A percentile compares a stretch with the other conserved stretches of the same genome.
phyloP scores from a whole-genome alignment of 495 filamentous ascomycete genomes.

The Tuber melanosporum region DNA sequence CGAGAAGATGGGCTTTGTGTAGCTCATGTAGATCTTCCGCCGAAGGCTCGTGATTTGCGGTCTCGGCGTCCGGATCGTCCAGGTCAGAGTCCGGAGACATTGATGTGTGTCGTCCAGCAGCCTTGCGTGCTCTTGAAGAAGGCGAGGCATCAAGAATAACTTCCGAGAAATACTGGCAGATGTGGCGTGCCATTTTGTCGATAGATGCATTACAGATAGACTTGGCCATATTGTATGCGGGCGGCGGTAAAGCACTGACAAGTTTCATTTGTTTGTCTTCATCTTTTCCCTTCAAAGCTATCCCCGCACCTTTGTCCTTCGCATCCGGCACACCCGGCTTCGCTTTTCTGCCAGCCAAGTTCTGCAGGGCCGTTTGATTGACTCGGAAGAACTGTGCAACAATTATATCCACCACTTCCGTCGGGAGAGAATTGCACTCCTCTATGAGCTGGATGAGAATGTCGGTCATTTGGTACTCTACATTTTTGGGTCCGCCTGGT shows the following conservation, averaged over 20 bases:
- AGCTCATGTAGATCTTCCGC: constrained; percentile 82
- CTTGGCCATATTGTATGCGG: constrained; percentile 94
- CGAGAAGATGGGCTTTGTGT: constrained; percentile 76
- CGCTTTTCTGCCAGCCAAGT: constrained; percentile 49
- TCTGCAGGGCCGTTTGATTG: constrained; percentile 55
- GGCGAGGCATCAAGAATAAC: constrained; percentile 84
- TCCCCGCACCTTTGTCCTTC: constrained; percentile 17
- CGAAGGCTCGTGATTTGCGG: constrained; percentile 51
- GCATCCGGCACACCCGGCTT: constrained; percentile 48
- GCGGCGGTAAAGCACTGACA: constrained; percentile 47
- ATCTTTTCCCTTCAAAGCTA: constrained; percentile 40
- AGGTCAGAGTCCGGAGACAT: constrained; percentile 48
- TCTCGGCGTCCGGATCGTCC: constrained; percentile 68
- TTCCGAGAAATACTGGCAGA: constrained; percentile 95
- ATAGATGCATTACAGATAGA: constrained; percentile 82
- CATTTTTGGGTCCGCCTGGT: constrained; percentile 63
- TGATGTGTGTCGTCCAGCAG: constrained; percentile 29
- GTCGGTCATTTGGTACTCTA: constrained; percentile 84
- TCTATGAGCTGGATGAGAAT: constrained; percentile 80
- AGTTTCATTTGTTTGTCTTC: constrained; percentile 75
- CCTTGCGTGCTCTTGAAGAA: constrained; percentile 26
- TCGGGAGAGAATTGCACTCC: constrained; percentile 70
- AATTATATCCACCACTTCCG: constrained; percentile 83
- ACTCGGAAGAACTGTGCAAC: constrained; percentile 91
- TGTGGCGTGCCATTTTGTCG: constrained; percentile 86